Evolutionary conservation across 306 rosid species (phyloP), one percentile per base, ranked within the genome.

Genomic region (Cucurbita pepo): DNA sequence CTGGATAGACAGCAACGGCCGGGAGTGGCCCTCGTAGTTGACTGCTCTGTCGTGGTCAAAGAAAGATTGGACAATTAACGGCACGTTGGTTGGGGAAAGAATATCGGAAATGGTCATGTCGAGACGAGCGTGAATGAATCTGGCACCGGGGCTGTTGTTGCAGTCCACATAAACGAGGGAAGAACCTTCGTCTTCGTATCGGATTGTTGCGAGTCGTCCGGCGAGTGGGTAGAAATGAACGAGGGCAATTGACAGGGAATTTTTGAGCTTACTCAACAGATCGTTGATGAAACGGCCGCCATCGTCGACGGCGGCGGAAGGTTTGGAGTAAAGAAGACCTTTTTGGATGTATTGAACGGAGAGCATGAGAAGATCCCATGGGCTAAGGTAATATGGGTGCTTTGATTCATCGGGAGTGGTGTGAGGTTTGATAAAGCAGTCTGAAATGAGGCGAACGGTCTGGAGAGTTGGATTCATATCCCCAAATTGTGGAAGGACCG

Each of bases 151-250:
- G 76, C 82, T 64, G 22, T 81, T 75, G 6, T 2, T 25, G 62
- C 85, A 80, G 6, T 88, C 94, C 3, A 88, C 83, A 9, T 54
- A 83, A 30, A 90, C 9, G 54, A 36, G 3, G 10, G 75, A 80
- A 5, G 84, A 78, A 34, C 65, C 77, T 9, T 85, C 76, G 13
- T 81, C 22, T 47, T 79, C 69, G 18, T 81, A 56, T 48, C 38
- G 75, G 0, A 72, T 47, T 1, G 91, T 86, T 4, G 77, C 81
- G 7, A 90, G 76, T 22, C 87, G 88, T 0, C 93, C 89, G 0
- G 87, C n/a, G 0, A 89, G 83, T 1, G 96, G 96, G 58, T 85
- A 82, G 85, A 87, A 91, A 72, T 89, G 93, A 71, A 41, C 37
- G 1, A 87, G 89, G 6, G 90, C 36, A 1, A 81, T 52, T 0